Percentiles rank a stretch among this genome's conserved stretches.
Evolutionary conservation across 306 rosid species (phyloP).

Genomic region (Sechiopsis laciniata): DNA sequence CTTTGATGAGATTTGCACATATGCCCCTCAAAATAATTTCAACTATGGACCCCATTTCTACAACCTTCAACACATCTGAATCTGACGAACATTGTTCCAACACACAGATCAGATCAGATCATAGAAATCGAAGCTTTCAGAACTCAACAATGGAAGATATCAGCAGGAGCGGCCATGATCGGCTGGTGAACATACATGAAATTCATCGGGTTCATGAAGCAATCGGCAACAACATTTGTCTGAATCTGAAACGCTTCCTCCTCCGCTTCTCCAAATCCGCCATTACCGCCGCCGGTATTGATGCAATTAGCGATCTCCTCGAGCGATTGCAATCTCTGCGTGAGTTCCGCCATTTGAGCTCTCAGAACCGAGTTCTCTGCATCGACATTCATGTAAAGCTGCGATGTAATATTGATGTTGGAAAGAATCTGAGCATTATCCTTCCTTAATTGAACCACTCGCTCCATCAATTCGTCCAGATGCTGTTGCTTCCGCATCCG

Average conservation of each 20-base stretch:
- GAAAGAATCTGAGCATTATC: conserved; percentile 44
- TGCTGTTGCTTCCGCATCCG: conserved; percentile 71
- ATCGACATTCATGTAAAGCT: conserved; percentile 45
- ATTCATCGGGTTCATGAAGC: conserved; percentile 45
- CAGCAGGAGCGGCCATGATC: conserved; percentile 48
- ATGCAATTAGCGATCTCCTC: conserved; percentile 46
- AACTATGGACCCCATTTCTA: not conserved
- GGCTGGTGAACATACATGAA: conserved; percentile 52
- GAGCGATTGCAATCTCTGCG: conserved; percentile 59
- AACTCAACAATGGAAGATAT: conserved; percentile 48
- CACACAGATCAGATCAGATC: not conserved
- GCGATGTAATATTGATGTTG: conserved; percentile 40
- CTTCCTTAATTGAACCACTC: conserved; percentile 33
- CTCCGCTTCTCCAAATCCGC: conserved; percentile 19
- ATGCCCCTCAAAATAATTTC: conserved; percentile 10
- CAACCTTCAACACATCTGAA: not conserved
- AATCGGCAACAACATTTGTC: conserved; percentile 23
- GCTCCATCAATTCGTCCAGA: conserved; percentile 50
- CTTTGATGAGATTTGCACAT: not conserved
- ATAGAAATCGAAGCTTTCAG: not conserved
- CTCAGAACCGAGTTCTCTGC: conserved; percentile 53
- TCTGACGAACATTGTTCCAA: not conserved
- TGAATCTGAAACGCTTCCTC: conserved; percentile 16
- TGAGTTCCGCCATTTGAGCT: conserved; percentile 63
- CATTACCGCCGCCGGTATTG: conserved; percentile 20